Conservation (phyloP, 306 rosid species). For the Argentina anserina region DNA sequence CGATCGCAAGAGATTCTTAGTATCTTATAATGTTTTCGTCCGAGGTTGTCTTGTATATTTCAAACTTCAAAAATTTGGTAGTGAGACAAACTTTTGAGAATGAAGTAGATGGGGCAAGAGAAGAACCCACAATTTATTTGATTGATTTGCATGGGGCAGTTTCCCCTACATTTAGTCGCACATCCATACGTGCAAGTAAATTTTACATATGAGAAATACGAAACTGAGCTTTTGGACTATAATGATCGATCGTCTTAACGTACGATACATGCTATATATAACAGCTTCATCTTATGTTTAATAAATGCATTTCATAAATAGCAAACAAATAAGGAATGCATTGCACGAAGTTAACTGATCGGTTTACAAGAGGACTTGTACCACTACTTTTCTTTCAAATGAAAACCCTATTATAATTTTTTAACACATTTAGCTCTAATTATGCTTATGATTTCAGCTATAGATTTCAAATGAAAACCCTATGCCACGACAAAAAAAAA, state of each 20-base stretch:
- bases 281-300: neutral
- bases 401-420: neutral
- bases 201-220: neutral
- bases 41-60: neutral
- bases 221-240: neutral
- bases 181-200: neutral
- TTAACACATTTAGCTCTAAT: too few relatives aligned
- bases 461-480: neutral
- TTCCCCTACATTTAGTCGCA: neutral
- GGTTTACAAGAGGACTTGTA: neutral
- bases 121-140: neutral
- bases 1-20: neutral
- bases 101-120: neutral
- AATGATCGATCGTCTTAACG: neutral
- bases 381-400: too few relatives aligned
- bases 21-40: neutral
- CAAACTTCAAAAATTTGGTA: neutral
- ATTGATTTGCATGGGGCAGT: neutral
- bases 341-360: neutral
- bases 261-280: neutral
- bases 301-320: neutral
- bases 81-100: neutral
- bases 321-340: neutral
- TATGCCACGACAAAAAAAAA: neutral
- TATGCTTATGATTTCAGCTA: neutral